Conservation (phyloP, 1,284 basidiomycete species). For the Ustilago lituana region DNA sequence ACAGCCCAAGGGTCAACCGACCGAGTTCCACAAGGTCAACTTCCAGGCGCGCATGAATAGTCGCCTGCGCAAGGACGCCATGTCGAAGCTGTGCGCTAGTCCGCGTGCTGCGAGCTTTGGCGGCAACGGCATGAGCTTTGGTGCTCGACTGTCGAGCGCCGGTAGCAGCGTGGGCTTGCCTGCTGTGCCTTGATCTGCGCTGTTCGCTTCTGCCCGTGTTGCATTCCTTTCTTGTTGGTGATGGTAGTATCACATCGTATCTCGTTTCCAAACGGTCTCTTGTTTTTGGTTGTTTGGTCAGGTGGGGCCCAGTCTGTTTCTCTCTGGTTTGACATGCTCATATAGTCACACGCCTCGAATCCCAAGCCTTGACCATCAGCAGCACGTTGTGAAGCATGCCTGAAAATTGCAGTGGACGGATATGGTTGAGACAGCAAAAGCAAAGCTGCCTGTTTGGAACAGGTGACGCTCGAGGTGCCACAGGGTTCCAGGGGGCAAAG, state of each 20-base stretch:
- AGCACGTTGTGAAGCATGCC: no score
- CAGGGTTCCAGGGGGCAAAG: no score
- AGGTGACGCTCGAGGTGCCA: no score
- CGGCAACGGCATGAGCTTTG: constrained; percentile 47
- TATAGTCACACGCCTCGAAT: background rate
- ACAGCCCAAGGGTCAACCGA: constrained; percentile 61
- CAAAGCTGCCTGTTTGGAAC: no score
- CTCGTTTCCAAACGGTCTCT: no score
- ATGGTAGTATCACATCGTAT: no score
- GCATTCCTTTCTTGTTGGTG: background rate
- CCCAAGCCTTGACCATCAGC: no score
- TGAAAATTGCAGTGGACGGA: no score
- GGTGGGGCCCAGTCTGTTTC: no score
- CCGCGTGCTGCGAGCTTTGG: constrained; percentile 54
- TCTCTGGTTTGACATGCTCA: background rate
- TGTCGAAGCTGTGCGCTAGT: constrained; percentile 60
- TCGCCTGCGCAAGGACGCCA: constrained; percentile 58
- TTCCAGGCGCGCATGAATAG: constrained; percentile 57
- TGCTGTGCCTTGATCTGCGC: constrained; percentile 12
- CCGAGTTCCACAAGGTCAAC: constrained; percentile 57
- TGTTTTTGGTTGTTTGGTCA: no score
- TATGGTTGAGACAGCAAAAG: no score
- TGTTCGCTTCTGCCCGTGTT: background rate
- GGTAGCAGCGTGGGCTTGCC: constrained; percentile 29
- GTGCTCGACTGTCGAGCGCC: constrained; percentile 32